These are phyloP conservation scores for Abelmoschus esculentus DNA, from an alignment of 345 rosid genomes.

Conservation along the genomic window DNA sequence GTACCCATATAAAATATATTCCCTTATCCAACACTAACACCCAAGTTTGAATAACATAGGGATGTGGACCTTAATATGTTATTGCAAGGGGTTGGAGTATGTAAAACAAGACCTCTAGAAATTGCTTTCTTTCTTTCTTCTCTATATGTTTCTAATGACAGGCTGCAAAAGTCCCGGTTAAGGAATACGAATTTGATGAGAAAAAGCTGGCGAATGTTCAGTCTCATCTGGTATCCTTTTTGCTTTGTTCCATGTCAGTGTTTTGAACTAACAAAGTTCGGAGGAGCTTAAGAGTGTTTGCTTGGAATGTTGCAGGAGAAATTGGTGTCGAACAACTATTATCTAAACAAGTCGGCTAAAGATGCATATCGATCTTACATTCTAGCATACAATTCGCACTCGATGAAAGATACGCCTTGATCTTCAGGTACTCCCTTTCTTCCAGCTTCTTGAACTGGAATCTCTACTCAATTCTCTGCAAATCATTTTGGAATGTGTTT, in stretches of 20 bases:
- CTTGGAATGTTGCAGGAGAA: slow-evolving; percentile 58
- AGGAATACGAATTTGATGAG: slow-evolving; percentile 77
- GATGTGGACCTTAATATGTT: too few species aligned
- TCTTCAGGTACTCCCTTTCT: slow-evolving; percentile 52
- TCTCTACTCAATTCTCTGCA: not conserved
- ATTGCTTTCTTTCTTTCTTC: not conserved
- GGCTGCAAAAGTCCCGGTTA: slow-evolving; percentile 96
- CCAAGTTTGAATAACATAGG: too few species aligned
- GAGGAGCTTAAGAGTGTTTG: slow-evolving; percentile 2
- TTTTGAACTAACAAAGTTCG: not conserved
- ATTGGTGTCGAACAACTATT: slow-evolving; percentile 57
- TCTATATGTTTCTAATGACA: slow-evolving; percentile 13
- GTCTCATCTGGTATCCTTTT: slow-evolving; percentile 61
- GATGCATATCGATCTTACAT: slow-evolving; percentile 91
- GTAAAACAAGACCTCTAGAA: not conserved
- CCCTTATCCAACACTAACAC: too few species aligned
- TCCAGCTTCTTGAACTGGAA: not conserved
- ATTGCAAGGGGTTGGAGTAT: too few species aligned
- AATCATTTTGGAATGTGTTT: not conserved
- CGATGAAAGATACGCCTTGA: slow-evolving; percentile 90
- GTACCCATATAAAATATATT: too few species aligned
- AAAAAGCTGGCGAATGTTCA: slow-evolving; percentile 79
- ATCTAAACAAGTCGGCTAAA: slow-evolving; percentile 79
- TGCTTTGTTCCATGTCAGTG: not conserved
- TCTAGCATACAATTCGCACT: slow-evolving; percentile 90